A percentile compares a stretch with the other conserved stretches of the same genome.
Evolutionary conservation across 140 eudicot species (phyloP).

Genomic region (Stevia rebaudiana): DNA sequence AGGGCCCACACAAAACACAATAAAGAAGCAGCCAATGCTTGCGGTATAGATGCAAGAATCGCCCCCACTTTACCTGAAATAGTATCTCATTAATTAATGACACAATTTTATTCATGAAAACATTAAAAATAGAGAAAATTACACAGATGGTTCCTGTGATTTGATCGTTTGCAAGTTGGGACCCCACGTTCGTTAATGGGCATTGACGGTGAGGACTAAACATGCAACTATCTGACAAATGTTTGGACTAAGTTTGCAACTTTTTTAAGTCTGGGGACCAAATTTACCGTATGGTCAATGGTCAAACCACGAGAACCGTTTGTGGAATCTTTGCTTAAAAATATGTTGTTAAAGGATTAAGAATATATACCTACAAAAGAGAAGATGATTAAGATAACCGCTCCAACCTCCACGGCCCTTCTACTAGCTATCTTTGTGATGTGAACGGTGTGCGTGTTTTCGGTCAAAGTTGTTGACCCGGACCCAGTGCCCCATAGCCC

Average conservation of each 20-base stretch:
- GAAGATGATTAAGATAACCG: conserved; percentile 64
- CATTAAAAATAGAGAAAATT: no score
- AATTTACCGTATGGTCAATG: no score
- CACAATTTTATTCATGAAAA: neutral
- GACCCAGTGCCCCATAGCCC: conserved; percentile 98
- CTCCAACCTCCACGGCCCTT: conserved; percentile 72
- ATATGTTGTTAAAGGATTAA: neutral
- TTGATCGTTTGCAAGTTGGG: no score
- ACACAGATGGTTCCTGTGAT: no score
- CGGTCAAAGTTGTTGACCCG: conserved; percentile 91
- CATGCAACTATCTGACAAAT: no score
- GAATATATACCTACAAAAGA: conserved; percentile 71
- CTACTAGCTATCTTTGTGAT: conserved; percentile 73
- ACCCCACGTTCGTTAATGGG: no score
- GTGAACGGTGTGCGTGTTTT: conserved; percentile 68
- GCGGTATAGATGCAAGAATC: conserved; percentile 94
- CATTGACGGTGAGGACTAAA: no score
- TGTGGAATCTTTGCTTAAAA: neutral
- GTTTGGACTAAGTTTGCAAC: no score
- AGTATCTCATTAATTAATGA: conserved; percentile 12
- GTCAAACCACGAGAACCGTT: no score
- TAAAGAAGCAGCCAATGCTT: conserved; percentile 83
- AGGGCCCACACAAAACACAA: conserved; percentile 88
- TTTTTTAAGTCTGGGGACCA: no score
- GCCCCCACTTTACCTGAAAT: conserved; percentile 89